These are phyloP conservation scores for Adansonia grandidieri DNA, from an alignment of 441 rosid genomes.

Conservation along the genomic window DNA sequence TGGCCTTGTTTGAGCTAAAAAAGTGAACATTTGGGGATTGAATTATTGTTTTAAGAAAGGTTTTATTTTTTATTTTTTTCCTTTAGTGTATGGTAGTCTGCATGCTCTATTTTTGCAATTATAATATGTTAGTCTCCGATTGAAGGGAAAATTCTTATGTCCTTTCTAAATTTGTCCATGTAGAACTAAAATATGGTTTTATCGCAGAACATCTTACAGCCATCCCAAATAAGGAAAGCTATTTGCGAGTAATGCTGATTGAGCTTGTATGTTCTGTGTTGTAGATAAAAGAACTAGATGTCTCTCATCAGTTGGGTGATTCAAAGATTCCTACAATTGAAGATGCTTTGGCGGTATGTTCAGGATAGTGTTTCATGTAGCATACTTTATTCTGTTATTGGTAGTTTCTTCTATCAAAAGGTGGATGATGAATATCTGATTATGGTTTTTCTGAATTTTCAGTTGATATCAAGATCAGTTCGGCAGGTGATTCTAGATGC, in stretches of 20 bases:
- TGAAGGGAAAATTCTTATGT: background rate
- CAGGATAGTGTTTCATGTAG: slow-evolving; percentile 2
- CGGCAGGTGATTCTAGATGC: slow-evolving; percentile 78
- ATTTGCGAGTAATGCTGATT: slow-evolving; percentile 37
- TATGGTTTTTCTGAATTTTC: slow-evolving; percentile 28
- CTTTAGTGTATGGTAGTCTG: background rate
- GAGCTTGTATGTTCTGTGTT: slow-evolving; percentile 42
- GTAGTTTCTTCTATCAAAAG: slow-evolving; percentile 28
- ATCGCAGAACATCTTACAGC: background rate
- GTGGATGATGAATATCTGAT: slow-evolving; percentile 24
- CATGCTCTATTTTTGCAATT: background rate
- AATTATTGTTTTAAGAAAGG: background rate
- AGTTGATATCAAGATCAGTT: slow-evolving; percentile 82
- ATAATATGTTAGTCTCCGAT: background rate
- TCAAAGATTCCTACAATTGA: slow-evolving; percentile 65
- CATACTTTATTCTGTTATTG: slow-evolving; percentile 19
- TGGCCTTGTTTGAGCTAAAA: background rate
- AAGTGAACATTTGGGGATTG: background rate
- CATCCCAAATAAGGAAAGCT: slow-evolving; percentile 6
- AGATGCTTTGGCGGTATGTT: slow-evolving; percentile 77
- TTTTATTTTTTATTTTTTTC: background rate
- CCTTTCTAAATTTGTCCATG: slow-evolving; percentile 9
- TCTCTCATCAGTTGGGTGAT: slow-evolving; percentile 44
- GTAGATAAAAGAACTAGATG: slow-evolving; percentile 68
- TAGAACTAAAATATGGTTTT: background rate